These are phyloP conservation scores for Microsporum ferrugineum DNA, from an alignment of 2,329 filamentous ascomycete species.

Conservation along the genomic window DNA sequence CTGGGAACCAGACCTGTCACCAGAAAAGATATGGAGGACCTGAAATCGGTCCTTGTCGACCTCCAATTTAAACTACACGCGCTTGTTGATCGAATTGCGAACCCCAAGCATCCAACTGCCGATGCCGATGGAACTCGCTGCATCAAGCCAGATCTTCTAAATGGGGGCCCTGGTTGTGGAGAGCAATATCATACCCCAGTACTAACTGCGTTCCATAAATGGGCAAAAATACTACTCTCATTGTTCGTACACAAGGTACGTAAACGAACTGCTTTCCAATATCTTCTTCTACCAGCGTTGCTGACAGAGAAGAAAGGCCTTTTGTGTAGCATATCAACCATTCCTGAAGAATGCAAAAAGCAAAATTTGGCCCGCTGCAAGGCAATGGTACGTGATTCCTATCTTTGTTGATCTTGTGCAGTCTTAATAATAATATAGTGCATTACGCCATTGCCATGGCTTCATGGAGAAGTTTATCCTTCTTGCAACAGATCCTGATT, in stretches of 20 bases:
- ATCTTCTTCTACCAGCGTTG: neutral
- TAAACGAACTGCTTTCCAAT: neutral
- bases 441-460: constrained; percentile 37
- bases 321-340: constrained; percentile 38
- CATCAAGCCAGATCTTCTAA: constrained; percentile 25
- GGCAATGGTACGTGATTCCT: constrained; percentile 29
- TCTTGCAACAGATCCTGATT: constrained; percentile 37
- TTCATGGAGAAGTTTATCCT: constrained; percentile 41
- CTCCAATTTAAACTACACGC: constrained; percentile 33
- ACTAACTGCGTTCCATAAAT: constrained; percentile 37
- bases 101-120: constrained; percentile 5
- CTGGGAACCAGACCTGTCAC: constrained; percentile 35
- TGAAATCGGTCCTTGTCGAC: constrained; percentile 32
- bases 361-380: constrained; percentile 36
- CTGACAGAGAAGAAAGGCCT: constrained; percentile 24
- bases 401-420: neutral
- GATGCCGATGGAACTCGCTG: constrained; percentile 14
- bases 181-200: constrained; percentile 36
- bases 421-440: constrained; percentile 20
- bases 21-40: constrained; percentile 34
- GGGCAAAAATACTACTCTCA: constrained; percentile 35
- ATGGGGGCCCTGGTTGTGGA: constrained; percentile 27
- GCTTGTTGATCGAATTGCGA: constrained; percentile 34
- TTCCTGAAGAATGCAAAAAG: constrained; percentile 40
- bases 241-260: constrained; percentile 36